A percentile compares a stretch with the other conserved stretches of the same genome.
These are phyloP conservation scores for Atalantia buxifolia DNA, from an alignment of 345 rosid genomes.

Conservation along the genomic window DNA sequence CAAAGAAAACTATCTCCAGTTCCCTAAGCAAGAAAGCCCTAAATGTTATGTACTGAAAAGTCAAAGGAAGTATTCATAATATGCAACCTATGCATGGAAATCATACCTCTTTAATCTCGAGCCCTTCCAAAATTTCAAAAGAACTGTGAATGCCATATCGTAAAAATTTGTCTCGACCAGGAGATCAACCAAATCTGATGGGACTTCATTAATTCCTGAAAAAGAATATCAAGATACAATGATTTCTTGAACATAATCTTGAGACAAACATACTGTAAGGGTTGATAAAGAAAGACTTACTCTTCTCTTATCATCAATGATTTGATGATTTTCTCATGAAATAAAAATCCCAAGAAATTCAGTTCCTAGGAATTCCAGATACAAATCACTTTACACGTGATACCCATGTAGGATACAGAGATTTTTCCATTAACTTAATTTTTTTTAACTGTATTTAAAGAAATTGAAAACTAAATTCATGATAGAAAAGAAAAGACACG, in stretches of 20 bases:
- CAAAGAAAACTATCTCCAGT: slow-evolving; percentile 74
- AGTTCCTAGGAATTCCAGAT: neutral
- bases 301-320: neutral
- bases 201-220: slow-evolving; percentile 49
- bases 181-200: slow-evolving; percentile 74
- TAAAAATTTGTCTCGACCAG: slow-evolving; percentile 67
- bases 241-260: neutral
- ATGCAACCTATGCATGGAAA: slow-evolving; percentile 11
- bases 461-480: neutral
- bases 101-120: slow-evolving; percentile 65
- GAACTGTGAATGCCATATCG: slow-evolving; percentile 84
- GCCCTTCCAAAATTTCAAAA: slow-evolving; percentile 78
- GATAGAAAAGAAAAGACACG: neutral
- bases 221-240: slow-evolving; percentile 18
- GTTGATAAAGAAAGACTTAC: neutral
- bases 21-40: slow-evolving; percentile 47
- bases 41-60: slow-evolving; percentile 11
- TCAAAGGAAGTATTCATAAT: slow-evolving; percentile 18
- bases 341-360: neutral
- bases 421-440: neutral
- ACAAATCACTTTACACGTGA: neutral
- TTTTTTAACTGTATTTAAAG: neutral
- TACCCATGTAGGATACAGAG: neutral
- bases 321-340: neutral
- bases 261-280: neutral